Base-by-base conservation (phyloP, 1,284 basidiomycete species). In the Psilocybe mexicana region DNA sequence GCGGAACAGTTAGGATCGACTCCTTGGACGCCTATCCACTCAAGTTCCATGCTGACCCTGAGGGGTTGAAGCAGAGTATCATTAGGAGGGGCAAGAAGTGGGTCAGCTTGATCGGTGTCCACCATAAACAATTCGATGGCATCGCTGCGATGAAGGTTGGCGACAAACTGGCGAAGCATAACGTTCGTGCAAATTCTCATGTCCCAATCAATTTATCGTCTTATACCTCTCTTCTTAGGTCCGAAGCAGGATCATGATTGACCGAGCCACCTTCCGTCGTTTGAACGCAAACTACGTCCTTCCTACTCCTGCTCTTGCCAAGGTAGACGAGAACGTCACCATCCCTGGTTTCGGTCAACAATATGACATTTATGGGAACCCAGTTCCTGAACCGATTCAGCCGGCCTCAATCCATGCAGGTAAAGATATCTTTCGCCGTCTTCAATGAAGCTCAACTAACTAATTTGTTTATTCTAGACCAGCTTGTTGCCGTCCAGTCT, bases 71-170 rank as follows among this genome's bases (percentile, higher is more conserved):
- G 42, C 66, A 71, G 52, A 61, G 64, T 28, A 66, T 85, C 10
- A 55, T 76, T n/a, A 69, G 68, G 43, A 72, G 85, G 11, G 85
- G 84, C 6, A 74, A 73, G 68, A 82, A 80, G 63, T 86, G 85
- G 82, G 63, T 74, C 14, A 68, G 65, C 0, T 63, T 84, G 36
- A 76, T 75, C 26, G 83, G 82, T 1, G 68, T 81, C 10, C 82
- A 84, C 57, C 84, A 86, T 64, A 78, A 78, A 66, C 74, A 82
- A 59, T 86, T 81, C 65, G 70, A 74, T 24, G 85, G 83, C 0
- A 73, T 79, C 38, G 82, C 79, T 23, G 78, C 75, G 14, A 55
- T 75, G 30, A 76, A 71, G 57, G 57, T 59, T 2, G 67, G 61
- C 6, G 70, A 71, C 42, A 75, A 74, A 57, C 35, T 76, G 14